These are phyloP conservation scores for Suillus sp. DNA, from an alignment of 768 basidiomycete genomes.

Conservation along the genomic window DNA sequence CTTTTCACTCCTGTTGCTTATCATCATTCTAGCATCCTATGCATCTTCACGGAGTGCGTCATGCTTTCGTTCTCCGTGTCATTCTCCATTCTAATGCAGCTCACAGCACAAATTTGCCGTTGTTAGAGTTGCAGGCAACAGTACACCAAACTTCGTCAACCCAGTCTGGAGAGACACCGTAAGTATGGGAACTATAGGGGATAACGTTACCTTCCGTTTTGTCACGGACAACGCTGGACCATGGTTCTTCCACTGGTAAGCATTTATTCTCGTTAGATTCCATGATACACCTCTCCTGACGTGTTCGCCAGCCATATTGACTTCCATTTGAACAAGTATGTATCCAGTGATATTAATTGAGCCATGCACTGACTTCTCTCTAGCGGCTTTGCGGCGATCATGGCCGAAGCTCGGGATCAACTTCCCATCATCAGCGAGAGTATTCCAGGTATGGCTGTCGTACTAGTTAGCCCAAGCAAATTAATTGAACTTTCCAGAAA, in stretches of 20 bases:
- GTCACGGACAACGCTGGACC: slow-evolving; percentile 67
- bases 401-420: slow-evolving; percentile 29
- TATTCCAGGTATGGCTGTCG: slow-evolving; percentile 23
- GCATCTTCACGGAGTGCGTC: slow-evolving; percentile 43
- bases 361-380: slow-evolving; percentile 11
- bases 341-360: background rate
- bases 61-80: background rate
- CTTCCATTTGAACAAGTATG: slow-evolving; percentile 31
- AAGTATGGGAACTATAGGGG: slow-evolving; percentile 34
- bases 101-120: slow-evolving; percentile 42
- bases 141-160: slow-evolving; percentile 37
- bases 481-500: slow-evolving; percentile 15
- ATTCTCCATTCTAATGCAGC: slow-evolving; percentile 1
- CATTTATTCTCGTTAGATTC: background rate
- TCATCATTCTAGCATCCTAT: slow-evolving; percentile 35
- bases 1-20: background rate
- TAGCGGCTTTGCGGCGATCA: slow-evolving; percentile 34
- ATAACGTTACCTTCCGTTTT: slow-evolving; percentile 59
- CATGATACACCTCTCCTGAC: slow-evolving; percentile 6
- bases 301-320: slow-evolving; percentile 31
- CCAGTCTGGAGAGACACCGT: slow-evolving; percentile 39
- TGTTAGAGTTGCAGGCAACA: slow-evolving; percentile 37
- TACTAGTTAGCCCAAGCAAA: background rate
- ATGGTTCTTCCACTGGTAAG: slow-evolving; percentile 51
- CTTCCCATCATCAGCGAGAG: slow-evolving; percentile 4